Evolutionary conservation across 495 filamentous ascomycete genomes (phyloP), one percentile per base, ranked within the genome.

Genomic region (Amniculicola lignicola): DNA sequence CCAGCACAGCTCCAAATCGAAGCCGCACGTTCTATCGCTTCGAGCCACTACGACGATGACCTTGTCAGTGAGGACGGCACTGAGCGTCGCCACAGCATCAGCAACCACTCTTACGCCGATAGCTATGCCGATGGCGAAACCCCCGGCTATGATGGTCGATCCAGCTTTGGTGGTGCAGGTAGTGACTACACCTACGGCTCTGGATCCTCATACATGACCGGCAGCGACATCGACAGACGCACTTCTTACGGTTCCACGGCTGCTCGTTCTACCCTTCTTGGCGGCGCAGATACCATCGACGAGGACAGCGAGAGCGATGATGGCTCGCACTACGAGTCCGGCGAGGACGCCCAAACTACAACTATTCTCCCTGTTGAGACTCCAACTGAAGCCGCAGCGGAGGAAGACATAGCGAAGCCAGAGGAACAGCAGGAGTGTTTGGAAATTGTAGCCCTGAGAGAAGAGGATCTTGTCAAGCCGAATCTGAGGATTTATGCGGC

Each of bases 121-220:
- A 65, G 67, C 46, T 63, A 61, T 38, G 59, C 39, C 9, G 67
- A 69, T 11, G 67, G 67, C n/a, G 53, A 61, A 44, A 69, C 63
- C 2, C 65, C 75, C 3, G 71, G 71, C 4, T 76, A 72, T 0
- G 79, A 81, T 54, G 70, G 79, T n/a, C 67, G 76, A 28, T 72
- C 72, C 2, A 83, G 79, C 67, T 81, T 79, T 69, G 77, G 36
- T 70, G 72, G 18, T 24, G 70, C 69, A 2, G 78, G 77, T 15
- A 82, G 74, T 52, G 72, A 77, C 55, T 54, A 69, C 29, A 72
- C 71, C 14, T 74, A 77, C 57, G 71, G 63, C 14, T 74, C 77
- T 4, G 77, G 75, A 18, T 73, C 77, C 24, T 77, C 75, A 21
- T 74, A 75, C 29, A 67, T 77, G 43, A 78, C 78, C 11, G 70